phyloP scores from a whole-genome alignment of 306 rosid genomes.

The Senna siamea region DNA sequence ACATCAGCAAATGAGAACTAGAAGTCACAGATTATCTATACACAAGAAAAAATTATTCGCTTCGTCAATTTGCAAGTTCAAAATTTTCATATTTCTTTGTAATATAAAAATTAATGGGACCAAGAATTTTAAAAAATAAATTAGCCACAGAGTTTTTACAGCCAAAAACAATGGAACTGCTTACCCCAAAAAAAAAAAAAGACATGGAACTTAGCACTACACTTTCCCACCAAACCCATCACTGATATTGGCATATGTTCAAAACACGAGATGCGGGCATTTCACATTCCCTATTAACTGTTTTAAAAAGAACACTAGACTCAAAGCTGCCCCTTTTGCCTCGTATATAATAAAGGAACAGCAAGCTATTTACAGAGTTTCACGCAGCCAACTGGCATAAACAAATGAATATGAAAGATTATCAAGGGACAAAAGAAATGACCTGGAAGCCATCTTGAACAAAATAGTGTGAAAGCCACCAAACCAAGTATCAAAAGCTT shows the following conservation, averaged over 20 bases:
- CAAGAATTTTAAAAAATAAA: background rate
- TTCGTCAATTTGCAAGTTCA: too few species aligned
- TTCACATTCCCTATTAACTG: slow-evolving; percentile 36
- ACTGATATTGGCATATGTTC: slow-evolving; percentile 6
- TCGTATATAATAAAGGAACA: slow-evolving; percentile 47
- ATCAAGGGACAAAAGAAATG: slow-evolving; percentile 42
- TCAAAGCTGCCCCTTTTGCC: slow-evolving; percentile 51
- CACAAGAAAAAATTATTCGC: too few species aligned
- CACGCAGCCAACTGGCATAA: slow-evolving; percentile 59
- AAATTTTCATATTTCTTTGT: too few species aligned
- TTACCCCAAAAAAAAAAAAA: too few species aligned
- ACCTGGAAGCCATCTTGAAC: slow-evolving; percentile 35
- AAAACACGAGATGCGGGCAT: slow-evolving; percentile 39
- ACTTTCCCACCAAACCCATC: slow-evolving; percentile 6
- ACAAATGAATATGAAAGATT: slow-evolving; percentile 47
- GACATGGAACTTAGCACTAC: background rate
- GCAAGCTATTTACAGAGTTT: slow-evolving; percentile 67
- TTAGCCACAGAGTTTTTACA: background rate
- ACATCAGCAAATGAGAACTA: background rate
- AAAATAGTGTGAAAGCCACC: slow-evolving; percentile 42
- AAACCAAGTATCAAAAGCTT: slow-evolving; percentile 50
- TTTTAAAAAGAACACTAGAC: slow-evolving; percentile 40
- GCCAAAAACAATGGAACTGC: slow-evolving; percentile 1
- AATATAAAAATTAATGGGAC: background rate
- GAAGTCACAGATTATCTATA: too few species aligned